Percentiles rank a stretch among this genome's conserved stretches.
Conservation (phyloP, 2,329 filamentous ascomycete species). For the Beauveria sp. region DNA sequence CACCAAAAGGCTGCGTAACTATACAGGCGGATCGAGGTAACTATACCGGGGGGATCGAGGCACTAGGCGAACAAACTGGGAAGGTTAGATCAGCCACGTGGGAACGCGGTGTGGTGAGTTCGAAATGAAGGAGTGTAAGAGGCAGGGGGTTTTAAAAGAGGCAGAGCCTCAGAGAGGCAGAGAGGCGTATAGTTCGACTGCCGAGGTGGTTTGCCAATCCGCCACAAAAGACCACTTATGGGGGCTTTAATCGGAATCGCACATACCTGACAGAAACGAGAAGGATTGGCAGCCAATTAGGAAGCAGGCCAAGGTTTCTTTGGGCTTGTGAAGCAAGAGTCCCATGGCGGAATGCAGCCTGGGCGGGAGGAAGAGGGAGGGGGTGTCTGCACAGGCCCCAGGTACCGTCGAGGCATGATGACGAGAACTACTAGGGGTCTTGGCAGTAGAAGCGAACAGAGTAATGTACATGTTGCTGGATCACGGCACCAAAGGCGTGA, state of each 20-base stretch:
- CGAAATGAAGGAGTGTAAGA: constrained; percentile 4
- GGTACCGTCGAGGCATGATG: neutral
- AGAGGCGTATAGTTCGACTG: neutral
- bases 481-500: neutral
- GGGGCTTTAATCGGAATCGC: neutral
- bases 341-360: neutral
- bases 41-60: neutral
- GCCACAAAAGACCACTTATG: neutral
- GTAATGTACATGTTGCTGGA: neutral
- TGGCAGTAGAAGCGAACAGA: neutral
- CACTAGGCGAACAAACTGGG: neutral
- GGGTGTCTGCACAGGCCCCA: neutral
- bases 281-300: neutral
- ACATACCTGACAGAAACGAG: neutral
- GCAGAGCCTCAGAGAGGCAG: neutral
- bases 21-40: neutral
- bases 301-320: neutral
- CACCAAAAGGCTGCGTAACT: neutral
- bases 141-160: neutral
- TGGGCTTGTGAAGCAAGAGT: neutral
- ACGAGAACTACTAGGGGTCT: neutral
- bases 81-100: constrained; percentile 1
- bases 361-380: neutral
- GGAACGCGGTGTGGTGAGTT: constrained; percentile 7
- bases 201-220: neutral